Evolutionary conservation across 2,329 filamentous ascomycete species (phyloP).

Genomic region (Thelonectria discophora): DNA sequence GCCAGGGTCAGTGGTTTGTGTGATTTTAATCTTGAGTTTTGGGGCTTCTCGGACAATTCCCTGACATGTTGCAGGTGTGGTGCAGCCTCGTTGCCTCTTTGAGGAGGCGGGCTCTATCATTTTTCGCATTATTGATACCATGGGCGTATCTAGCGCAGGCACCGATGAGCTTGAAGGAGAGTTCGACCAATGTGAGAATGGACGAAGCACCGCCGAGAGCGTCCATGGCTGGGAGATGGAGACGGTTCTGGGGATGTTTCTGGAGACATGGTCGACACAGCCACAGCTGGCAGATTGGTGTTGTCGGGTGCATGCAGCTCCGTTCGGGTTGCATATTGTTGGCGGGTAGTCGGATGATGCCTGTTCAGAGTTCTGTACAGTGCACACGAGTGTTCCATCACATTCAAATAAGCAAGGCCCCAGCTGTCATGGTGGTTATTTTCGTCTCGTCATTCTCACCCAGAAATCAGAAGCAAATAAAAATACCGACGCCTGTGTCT

Average conservation of each 20-base stretch:
- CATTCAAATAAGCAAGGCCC: no score
- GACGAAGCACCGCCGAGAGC: not conserved
- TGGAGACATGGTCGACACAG: not conserved
- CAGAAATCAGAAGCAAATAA: constrained; percentile 49
- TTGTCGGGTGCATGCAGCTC: no score
- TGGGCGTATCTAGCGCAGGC: not conserved
- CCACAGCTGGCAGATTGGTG: not conserved
- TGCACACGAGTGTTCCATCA: no score
- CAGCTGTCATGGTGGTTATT: not conserved
- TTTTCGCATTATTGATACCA: not conserved
- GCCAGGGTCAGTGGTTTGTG: not conserved
- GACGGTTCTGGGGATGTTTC: not conserved
- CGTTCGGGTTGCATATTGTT: no score
- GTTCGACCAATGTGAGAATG: not conserved
- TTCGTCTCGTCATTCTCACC: constrained; percentile 44
- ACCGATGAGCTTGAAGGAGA: constrained; percentile 6
- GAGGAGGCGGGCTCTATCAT: constrained; percentile 8
- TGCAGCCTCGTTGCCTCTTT: not conserved
- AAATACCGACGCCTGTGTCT: constrained; percentile 46
- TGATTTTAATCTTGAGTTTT: not conserved
- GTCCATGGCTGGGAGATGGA: not conserved
- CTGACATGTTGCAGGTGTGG: not conserved
- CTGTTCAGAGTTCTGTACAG: no score
- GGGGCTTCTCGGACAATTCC: not conserved
- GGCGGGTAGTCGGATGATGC: no score